phyloP scores from a whole-genome alignment of 176 grass and related monocot species.

The Oropetium thomaeum region DNA sequence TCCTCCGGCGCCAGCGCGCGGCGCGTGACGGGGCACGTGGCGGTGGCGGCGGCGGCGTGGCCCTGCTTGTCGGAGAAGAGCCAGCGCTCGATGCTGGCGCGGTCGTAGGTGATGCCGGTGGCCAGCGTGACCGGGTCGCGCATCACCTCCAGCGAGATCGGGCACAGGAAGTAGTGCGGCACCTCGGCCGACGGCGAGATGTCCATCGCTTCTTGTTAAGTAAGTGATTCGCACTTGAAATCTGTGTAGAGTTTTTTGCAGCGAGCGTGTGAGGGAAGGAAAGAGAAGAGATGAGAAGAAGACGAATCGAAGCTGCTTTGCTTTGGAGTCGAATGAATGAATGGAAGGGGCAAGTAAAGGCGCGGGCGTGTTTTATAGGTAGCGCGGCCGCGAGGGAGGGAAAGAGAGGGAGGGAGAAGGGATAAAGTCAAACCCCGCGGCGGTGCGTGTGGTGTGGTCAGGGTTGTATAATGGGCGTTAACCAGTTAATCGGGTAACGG shows the following conservation, averaged over 20 bases:
- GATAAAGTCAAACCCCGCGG: constrained; percentile 45
- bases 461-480: background rate
- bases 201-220: no score
- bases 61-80: constrained; percentile 36
- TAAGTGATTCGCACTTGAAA: background rate
- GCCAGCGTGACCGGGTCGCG: constrained; percentile 69
- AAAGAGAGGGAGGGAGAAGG: background rate
- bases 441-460: constrained; percentile 9
- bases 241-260: background rate
- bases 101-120: constrained; percentile 94
- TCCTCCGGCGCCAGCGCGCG: constrained; percentile 30
- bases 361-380: constrained; percentile 39
- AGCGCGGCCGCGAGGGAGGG: no score
- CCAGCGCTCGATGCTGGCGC: constrained; percentile 76
- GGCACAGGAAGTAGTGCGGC: constrained; percentile 82
- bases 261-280: background rate
- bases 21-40: constrained; percentile 66
- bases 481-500: no score
- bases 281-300: background rate
- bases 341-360: background rate
- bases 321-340: background rate
- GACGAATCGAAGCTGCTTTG: background rate
- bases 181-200: constrained; percentile 34
- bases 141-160: constrained; percentile 87
- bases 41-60: no score